Evolutionary conservation across 768 basidiomycete species (phyloP), one percentile per base, ranked within the genome.

Genomic region (Xanthoconium stramineum): DNA sequence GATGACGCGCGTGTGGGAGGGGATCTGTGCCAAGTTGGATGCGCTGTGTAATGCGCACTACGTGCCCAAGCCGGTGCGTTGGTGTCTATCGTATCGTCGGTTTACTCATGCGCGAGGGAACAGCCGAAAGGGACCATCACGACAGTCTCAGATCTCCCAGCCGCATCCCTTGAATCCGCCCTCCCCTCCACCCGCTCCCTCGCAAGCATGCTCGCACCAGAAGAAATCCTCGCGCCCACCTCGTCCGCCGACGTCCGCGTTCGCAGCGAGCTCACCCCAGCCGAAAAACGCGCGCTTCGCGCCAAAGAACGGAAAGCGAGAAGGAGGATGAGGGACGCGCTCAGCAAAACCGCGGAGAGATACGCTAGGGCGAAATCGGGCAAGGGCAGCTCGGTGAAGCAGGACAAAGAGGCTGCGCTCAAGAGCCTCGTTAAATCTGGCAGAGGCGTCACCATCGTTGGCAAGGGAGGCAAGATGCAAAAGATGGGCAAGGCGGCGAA

Each of bases 11-110:
- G 62, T 86, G 11, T 98, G 96, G 92, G 90, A 92, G 52, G 81
- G 80, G 45, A 87, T 99, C 36, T 91, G 86, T 55, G 76, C 81
- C 44, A 97, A 96, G 68, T 77, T 98, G 36, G 97, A 98, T 72
- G 93, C 96, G 19, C 75, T 98, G 36, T 91, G 90, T 69, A 98
- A 98, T 67, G 86, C 94, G 2, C 92, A 98, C 70, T 98, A 94
- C 69, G 88, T 91, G 15, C 97, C 96, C 1, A 98, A 98, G 71
- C 85, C 86, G 69, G 96, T 96, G 58, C 52, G 85, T 78, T 14
- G 11, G 6, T 28, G 17, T 33, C 10, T n/a, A n/a, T 15, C 6
- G 10, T 5, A 11, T 29, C 17, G 15, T 13, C 1, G 35, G 7
- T 4, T 24, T 20, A 33, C 51, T 59, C 13, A 56, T 35, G 47